Conservation (phyloP, 331 rosid species). For the Cucumis variabilis region DNA sequence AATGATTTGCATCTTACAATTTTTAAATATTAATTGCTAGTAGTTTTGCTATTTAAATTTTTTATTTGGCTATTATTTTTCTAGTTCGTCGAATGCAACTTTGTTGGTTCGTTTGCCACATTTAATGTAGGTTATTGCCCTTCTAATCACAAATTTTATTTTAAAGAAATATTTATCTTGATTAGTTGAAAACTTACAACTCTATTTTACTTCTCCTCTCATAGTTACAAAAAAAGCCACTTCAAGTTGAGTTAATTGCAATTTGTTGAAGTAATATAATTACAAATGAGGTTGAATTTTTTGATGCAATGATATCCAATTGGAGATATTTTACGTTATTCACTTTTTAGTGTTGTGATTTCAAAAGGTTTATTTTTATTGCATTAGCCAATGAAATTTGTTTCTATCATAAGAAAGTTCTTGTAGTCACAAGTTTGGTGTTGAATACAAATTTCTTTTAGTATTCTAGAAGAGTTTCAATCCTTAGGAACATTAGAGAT, state of each 20-base stretch:
- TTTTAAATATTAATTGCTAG: background rate
- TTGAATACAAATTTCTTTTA: background rate
- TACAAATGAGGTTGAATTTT: background rate
- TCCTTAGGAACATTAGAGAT: constrained; percentile 8
- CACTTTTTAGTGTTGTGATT: too few relatives aligned
- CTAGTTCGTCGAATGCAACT: background rate
- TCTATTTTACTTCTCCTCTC: background rate
- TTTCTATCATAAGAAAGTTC: too few relatives aligned
- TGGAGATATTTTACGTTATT: too few relatives aligned
- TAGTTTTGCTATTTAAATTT: background rate
- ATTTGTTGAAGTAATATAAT: background rate
- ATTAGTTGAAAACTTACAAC: background rate
- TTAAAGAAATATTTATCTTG: too few relatives aligned
- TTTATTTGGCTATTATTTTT: background rate
- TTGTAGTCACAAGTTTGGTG: background rate
- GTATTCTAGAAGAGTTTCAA: background rate
- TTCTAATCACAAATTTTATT: background rate
- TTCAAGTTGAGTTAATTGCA: background rate
- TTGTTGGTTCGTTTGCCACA: background rate
- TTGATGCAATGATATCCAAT: too few relatives aligned
- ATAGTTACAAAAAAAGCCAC: background rate
- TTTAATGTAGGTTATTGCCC: background rate
- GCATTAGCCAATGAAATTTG: too few relatives aligned
- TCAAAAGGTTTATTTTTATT: too few relatives aligned
- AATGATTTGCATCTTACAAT: too few relatives aligned